phyloP scores from a whole-genome alignment of 1,139 yeast species.

The Debaryomyces psychrophilus region DNA sequence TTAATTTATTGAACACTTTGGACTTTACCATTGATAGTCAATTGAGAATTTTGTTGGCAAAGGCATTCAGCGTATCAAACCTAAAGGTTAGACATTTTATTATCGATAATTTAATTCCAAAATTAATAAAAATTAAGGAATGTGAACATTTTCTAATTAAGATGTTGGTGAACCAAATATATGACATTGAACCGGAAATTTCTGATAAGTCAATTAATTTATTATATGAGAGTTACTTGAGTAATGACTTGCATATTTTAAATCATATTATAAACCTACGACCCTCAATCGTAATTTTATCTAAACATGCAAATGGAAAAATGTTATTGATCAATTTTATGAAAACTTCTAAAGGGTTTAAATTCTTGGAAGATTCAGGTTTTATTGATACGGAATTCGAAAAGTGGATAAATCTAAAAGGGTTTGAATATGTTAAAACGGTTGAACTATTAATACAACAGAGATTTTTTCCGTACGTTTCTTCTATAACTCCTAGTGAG shows the following conservation, averaged over 20 bases:
- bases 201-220: constrained; percentile 59
- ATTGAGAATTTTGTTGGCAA: constrained; percentile 64
- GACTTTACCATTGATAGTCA: constrained; percentile 69
- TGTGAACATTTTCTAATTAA: constrained; percentile 46
- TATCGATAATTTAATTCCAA: constrained; percentile 55
- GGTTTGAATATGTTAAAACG: constrained; percentile 26
- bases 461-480: constrained; percentile 32
- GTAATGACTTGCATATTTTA: constrained; percentile 21
- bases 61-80: constrained; percentile 63
- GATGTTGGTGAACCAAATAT: constrained; percentile 66
- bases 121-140: constrained; percentile 36
- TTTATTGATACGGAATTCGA: constrained; percentile 36
- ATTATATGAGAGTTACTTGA: constrained; percentile 21
- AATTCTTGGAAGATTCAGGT: constrained; percentile 37
- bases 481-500: constrained; percentile 14
- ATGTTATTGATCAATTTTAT: constrained; percentile 34
- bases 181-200: constrained; percentile 64
- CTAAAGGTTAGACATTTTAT: constrained; percentile 56
- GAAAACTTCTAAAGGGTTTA: constrained; percentile 37
- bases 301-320: constrained; percentile 29
- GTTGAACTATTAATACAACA: constrained; percentile 28
- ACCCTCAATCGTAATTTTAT: constrained; percentile 37
- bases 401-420: constrained; percentile 30
- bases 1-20: constrained; percentile 60
- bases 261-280: constrained; percentile 31